Conservation (phyloP, 2,329 filamentous ascomycete species). For the Claviceps sp. region DNA sequence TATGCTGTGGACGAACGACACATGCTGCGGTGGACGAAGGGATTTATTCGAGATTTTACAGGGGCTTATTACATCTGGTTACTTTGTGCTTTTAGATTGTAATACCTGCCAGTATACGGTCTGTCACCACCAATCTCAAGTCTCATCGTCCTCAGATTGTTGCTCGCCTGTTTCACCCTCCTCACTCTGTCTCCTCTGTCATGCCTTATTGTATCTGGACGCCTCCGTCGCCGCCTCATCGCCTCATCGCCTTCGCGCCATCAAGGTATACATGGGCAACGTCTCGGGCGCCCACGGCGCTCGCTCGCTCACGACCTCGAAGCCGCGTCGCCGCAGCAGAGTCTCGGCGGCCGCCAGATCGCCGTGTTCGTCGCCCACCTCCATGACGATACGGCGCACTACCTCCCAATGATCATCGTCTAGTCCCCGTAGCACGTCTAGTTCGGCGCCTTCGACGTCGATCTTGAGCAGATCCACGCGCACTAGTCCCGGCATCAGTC, state of each 20-base stretch:
- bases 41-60: no score
- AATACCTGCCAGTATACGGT: no score
- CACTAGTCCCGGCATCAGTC: constrained; percentile 3
- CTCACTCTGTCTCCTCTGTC: not conserved
- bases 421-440: constrained; percentile 12
- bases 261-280: not conserved
- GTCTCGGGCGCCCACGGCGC: constrained; percentile 3
- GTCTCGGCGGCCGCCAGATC: constrained; percentile 5
- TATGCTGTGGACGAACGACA: no score
- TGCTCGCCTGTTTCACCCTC: no score
- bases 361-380: constrained; percentile 9
- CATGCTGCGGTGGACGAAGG: no score
- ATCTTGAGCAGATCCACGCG: constrained; percentile 16
- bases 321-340: constrained; percentile 11
- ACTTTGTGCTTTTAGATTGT: no score
- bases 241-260: not conserved
- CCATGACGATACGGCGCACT: constrained; percentile 11
- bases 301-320: constrained; percentile 6
- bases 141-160: no score
- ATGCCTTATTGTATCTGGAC: not conserved
- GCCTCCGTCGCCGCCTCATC: not conserved
- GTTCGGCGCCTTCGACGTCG: constrained; percentile 14
- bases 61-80: no score
- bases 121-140: no score
- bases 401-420: constrained; percentile 12